Evolutionary conservation across 2,329 filamentous ascomycete species (phyloP).

Genomic region (Diatrype stigma): DNA sequence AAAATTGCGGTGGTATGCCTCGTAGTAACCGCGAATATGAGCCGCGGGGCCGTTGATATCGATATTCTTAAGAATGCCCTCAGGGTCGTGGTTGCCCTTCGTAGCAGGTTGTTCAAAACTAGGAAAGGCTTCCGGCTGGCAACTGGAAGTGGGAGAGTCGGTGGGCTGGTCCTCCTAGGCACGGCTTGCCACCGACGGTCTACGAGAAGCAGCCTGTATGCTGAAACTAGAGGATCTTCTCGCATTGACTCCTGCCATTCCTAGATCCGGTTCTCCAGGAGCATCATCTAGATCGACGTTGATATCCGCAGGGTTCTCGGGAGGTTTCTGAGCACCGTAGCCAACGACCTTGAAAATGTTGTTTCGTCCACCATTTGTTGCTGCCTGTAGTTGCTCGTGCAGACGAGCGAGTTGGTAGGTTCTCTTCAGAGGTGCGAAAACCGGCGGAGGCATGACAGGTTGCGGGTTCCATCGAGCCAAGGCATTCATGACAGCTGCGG

Average conservation of each 20-base stretch:
- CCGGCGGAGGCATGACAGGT: conserved; percentile 66
- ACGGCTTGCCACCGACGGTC: conserved; percentile 43
- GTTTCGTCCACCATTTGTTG: conserved; percentile 60
- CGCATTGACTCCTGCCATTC: conserved; percentile 32
- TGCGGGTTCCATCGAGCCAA: conserved; percentile 72
- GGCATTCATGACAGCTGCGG: conserved; percentile 79
- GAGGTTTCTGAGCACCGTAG: conserved; percentile 51
- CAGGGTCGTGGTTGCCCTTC: background rate
- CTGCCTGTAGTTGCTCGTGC: conserved; percentile 61
- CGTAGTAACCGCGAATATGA: too few relatives aligned
- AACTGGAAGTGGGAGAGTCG: background rate
- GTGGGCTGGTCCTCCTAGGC: conserved; percentile 29
- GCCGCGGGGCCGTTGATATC: too few relatives aligned
- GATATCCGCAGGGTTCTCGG: conserved; percentile 44
- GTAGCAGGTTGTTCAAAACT: background rate
- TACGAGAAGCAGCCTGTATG: conserved; percentile 38
- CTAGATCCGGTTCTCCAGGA: conserved; percentile 52
- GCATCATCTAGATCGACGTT: conserved; percentile 49
- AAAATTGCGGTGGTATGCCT: too few relatives aligned
- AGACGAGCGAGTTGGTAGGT: conserved; percentile 61
- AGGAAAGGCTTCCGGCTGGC: background rate
- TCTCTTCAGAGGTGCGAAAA: conserved; percentile 57
- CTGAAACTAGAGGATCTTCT: conserved; percentile 45
- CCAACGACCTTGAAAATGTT: conserved; percentile 62
- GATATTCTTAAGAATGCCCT: too few relatives aligned